Conservation (phyloP, 805 yeast genomes). For the Candida namnaoensis region DNA sequence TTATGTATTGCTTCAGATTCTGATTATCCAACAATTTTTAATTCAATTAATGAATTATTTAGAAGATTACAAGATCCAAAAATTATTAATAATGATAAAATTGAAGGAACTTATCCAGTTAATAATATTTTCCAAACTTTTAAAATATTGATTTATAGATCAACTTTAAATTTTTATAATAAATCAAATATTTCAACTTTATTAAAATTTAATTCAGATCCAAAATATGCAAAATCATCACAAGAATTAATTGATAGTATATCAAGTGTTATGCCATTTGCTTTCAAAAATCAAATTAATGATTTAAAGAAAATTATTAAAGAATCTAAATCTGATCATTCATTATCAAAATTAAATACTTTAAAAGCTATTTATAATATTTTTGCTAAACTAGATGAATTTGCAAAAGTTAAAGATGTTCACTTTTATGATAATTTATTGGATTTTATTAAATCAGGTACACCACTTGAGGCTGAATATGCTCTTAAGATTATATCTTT, state of each 20-base stretch:
- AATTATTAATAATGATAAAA: conserved; percentile 27
- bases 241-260: conserved; percentile 50
- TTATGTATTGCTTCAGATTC: conserved; percentile 47
- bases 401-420: conserved; percentile 32
- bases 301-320: conserved; percentile 35
- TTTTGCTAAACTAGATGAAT: conserved; percentile 39
- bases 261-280: conserved; percentile 52
- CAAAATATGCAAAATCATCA: conserved; percentile 26
- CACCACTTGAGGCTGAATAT: conserved; percentile 55
- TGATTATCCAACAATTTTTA: conserved; percentile 50
- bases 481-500: conserved; percentile 50
- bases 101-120: conserved; percentile 27
- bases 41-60: conserved; percentile 55
- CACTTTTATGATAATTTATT: conserved; percentile 35
- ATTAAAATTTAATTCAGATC: conserved; percentile 28
- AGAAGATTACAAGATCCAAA: conserved; percentile 46
- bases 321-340: conserved; percentile 14
- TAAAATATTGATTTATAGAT: conserved; percentile 50
- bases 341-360: conserved; percentile 19
- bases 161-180: conserved; percentile 56
- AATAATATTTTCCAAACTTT: conserved; percentile 44
- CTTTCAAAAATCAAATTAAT: conserved; percentile 50
- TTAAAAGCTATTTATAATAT: conserved; percentile 57
- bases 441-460: conserved; percentile 39
- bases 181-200: conserved; percentile 51